Percentiles rank a stretch among this genome's conserved stretches.
These are phyloP conservation scores for Ogataea paraovalis DNA, from an alignment of 805 yeast genomes.

Conservation along the genomic window DNA sequence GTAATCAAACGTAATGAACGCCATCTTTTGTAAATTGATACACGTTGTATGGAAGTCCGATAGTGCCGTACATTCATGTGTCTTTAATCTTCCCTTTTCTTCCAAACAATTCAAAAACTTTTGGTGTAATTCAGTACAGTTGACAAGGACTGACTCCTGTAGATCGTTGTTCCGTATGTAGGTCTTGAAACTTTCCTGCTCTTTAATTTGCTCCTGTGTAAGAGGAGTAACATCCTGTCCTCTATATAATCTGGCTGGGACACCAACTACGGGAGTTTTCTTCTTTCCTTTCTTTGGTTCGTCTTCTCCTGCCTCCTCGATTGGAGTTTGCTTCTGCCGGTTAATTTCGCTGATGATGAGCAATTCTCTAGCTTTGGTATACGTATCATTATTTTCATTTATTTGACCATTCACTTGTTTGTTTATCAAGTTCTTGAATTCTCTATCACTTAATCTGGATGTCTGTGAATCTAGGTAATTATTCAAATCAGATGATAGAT, in stretches of 20 bases:
- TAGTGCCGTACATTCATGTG: constrained; percentile 23
- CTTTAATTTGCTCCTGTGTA: constrained; percentile 13
- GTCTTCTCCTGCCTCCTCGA: constrained; percentile 2
- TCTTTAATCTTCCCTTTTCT: constrained; percentile 15
- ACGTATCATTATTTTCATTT: constrained; percentile 1
- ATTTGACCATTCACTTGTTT: constrained; percentile 7
- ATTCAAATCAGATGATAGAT: constrained; percentile 24
- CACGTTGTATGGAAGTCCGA: constrained; percentile 31
- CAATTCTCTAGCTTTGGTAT: background rate
- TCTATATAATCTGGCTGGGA: constrained; percentile 3
- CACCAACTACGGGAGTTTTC: background rate
- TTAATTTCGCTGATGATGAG: constrained; percentile 2
- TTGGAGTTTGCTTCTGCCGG: constrained; percentile 1
- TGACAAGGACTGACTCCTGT: constrained; percentile 27
- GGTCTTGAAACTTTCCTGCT: constrained; percentile 19
- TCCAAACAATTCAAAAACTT: constrained; percentile 26
- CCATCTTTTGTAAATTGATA: constrained; percentile 28
- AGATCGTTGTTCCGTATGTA: constrained; percentile 27
- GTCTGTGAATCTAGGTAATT: constrained; percentile 25
- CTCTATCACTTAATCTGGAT: constrained; percentile 28
- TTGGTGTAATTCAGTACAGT: constrained; percentile 33
- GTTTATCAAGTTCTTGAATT: constrained; percentile 25
- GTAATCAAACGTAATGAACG: constrained; percentile 32
- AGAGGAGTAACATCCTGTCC: constrained; percentile 5
- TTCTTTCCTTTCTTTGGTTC: background rate